Percentiles rank a stretch among this genome's conserved stretches.
Conservation (phyloP, 768 basidiomycete species). For the Tulasnella sp. region DNA sequence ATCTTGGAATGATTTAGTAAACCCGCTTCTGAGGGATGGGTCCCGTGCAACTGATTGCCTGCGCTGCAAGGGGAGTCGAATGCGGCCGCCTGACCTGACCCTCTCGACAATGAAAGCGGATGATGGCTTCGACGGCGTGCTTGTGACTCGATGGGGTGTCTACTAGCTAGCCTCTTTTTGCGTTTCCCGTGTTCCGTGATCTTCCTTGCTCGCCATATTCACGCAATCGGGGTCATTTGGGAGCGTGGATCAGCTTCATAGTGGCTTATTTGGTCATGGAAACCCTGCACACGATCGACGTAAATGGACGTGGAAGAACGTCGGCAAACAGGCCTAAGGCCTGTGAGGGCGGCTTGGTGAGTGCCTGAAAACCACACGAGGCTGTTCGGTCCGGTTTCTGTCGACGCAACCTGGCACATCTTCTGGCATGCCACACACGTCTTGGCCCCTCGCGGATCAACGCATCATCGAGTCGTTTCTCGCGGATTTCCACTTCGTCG, state of each 20-base stretch:
- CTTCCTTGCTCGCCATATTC: background rate
- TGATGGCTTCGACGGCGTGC: background rate
- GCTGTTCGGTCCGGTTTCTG: background rate
- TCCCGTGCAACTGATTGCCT: constrained; percentile 11
- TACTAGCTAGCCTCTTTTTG: constrained; percentile 5
- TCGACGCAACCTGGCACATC: background rate
- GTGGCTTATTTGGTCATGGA: background rate
- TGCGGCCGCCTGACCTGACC: constrained; percentile 5
- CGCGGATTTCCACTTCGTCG: background rate
- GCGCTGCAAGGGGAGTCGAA: background rate
- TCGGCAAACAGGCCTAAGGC: constrained; percentile 8
- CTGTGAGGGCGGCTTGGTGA: background rate
- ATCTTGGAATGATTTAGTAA: background rate
- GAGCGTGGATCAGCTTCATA: background rate
- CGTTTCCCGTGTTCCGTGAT: background rate
- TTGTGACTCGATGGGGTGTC: background rate
- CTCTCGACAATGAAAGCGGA: background rate
- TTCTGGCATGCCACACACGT: background rate
- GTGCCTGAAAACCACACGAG: background rate
- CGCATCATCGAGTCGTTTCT: background rate
- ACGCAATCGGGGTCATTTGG: background rate
- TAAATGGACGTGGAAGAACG: background rate
- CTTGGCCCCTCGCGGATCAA: background rate
- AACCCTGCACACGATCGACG: background rate
- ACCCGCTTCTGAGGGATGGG: background rate